Evolutionary conservation across 148 eudicot genomes (phyloP).

Genomic region (Agrostemma githago): DNA sequence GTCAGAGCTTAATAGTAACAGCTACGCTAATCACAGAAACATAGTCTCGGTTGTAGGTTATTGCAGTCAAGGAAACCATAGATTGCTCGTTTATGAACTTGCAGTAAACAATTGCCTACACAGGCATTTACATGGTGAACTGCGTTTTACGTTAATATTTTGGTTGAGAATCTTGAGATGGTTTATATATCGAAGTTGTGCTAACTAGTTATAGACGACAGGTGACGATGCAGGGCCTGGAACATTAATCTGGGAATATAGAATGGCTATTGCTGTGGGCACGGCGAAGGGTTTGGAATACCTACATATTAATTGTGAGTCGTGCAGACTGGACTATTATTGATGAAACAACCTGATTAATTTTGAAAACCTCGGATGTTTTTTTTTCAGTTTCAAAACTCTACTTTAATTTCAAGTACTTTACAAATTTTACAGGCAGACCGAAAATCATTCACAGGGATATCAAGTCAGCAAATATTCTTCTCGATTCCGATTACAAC

Average conservation of each 20-base stretch:
- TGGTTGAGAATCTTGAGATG: no score
- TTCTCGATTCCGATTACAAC: slow-evolving; percentile 52
- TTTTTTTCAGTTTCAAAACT: neutral
- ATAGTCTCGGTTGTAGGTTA: slow-evolving; percentile 57
- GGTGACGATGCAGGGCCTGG: neutral
- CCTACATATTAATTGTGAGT: slow-evolving; percentile 62
- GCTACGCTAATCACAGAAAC: slow-evolving; percentile 50
- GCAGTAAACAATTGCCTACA: slow-evolving; percentile 53
- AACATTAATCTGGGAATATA: slow-evolving; percentile 39
- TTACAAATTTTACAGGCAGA: slow-evolving; percentile 27
- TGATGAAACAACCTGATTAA: neutral
- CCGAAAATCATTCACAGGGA: slow-evolving; percentile 77
- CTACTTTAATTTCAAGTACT: neutral
- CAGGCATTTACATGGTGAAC: slow-evolving; percentile 57
- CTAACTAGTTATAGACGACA: no score
- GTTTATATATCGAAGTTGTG: no score
- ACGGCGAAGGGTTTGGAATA: slow-evolving; percentile 57
- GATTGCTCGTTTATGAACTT: slow-evolving; percentile 61
- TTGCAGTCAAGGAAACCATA: slow-evolving; percentile 43
- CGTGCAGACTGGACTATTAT: no score
- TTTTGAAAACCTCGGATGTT: no score
- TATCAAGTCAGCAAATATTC: slow-evolving; percentile 66
- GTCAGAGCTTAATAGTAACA: slow-evolving; percentile 52
- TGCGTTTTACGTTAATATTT: no score
- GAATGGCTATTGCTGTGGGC: slow-evolving; percentile 52